These are phyloP conservation scores for Hibiscus tridactylites DNA, from an alignment of 345 rosid species.

Conservation along the genomic window DNA sequence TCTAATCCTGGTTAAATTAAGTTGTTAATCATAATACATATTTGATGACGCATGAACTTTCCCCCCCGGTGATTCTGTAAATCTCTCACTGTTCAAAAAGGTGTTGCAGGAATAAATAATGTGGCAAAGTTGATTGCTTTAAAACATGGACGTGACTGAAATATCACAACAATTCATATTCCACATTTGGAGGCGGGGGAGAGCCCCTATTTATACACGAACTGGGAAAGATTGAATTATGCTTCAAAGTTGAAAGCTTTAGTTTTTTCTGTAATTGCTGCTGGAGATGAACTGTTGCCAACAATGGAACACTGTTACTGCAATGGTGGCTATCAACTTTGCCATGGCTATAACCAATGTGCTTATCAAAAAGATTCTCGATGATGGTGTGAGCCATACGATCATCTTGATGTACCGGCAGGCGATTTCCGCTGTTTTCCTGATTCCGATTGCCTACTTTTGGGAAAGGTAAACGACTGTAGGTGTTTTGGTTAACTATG, in stretches of 20 bases:
- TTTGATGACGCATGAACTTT: neutral
- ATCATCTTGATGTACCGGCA: constrained; percentile 66
- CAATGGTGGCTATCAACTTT: constrained; percentile 48
- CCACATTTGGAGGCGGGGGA: neutral
- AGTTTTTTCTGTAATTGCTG: neutral
- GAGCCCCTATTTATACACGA: constrained; percentile 2
- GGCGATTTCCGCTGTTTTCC: constrained; percentile 42
- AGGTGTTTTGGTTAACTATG: too few species aligned
- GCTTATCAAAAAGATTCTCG: constrained; percentile 52
- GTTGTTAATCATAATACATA: too few species aligned
- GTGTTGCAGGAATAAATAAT: neutral
- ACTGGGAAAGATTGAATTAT: neutral
- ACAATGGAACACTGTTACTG: constrained; percentile 45
- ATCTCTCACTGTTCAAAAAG: neutral
- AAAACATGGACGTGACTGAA: too few species aligned
- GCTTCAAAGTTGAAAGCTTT: neutral
- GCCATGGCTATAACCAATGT: constrained; percentile 50
- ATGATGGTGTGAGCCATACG: constrained; percentile 54
- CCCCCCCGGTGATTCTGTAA: neutral
- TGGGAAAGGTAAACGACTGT: constrained; percentile 47
- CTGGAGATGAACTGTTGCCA: constrained; percentile 20
- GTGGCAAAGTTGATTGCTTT: neutral
- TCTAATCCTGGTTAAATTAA: too few species aligned
- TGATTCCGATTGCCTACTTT: constrained; percentile 55
- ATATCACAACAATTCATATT: neutral